Evolutionary conservation across 208 protist genomes (phyloP), one percentile per base, ranked within the genome.

Genomic region (Kentomonas sorsogonicus): DNA sequence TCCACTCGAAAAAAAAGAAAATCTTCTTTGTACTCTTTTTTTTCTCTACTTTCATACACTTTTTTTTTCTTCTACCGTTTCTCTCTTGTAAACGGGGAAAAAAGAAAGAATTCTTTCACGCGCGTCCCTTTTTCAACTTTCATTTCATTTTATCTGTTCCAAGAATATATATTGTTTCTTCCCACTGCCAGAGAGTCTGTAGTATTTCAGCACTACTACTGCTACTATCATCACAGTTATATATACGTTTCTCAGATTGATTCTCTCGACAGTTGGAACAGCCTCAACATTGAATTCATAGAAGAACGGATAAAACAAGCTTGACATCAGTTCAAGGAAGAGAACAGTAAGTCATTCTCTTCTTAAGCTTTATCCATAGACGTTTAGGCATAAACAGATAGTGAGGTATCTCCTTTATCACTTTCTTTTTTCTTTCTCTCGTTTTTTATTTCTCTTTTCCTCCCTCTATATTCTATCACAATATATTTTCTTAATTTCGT

Each of bases 41-140:
- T n/a, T n/a, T n/a, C n/a, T n/a, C n/a, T n/a, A n/a, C n/a, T n/a
- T n/a, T n/a, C n/a, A n/a, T n/a, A n/a, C n/a, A n/a, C n/a, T n/a
- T n/a, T n/a, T 59, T 59, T 59, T 38, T 18, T 41, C 16, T 41
- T 41, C 16, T 41, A 11, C 16, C 11, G 38, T 41, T 41, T 41
- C 38, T 47, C 16, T 47, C 6, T 41, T 41, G 16, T 18, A 47
- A 11, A 47, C 4, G 9, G 6, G 16, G 5, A 20, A 4, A 15
- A 47, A 5, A 7, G 16, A 20, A 5, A 18, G n/a, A 5, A 47
- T 47, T 20, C 20, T 27, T 20, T 27, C n/a, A n/a, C n/a, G n/a
- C n/a, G n/a, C n/a, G n/a, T n/a, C n/a, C n/a, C n/a, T n/a, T n/a
- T n/a, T n/a, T n/a, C n/a, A n/a, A n/a, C n/a, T n/a, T n/a, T n/a